Evolutionary conservation across 257 asterid genomes (phyloP), one percentile per base, ranked within the genome.

Genomic region (Agastache rugosa): DNA sequence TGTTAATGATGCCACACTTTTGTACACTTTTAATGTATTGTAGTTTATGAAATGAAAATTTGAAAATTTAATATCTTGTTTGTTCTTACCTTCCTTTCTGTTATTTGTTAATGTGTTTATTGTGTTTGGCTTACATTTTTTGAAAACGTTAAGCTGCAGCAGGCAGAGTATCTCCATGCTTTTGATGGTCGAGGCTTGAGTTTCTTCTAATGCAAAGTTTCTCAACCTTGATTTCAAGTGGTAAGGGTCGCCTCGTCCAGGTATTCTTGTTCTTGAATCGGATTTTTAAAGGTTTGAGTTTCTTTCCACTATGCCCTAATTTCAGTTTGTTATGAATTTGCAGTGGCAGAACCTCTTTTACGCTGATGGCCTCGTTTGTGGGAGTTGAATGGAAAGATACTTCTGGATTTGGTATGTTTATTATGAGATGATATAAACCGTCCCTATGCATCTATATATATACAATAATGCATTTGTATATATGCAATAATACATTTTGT

Each of bases 21-120:
- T 85, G 87, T 82, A 80, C 76, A 82, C 85, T 78, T 75, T 34
- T 74, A 25, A 74, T 73, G 74, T 76, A 73, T 17, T 63, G 63
- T 79, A 74, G 80, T 79, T 68, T 12, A 54, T 69, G 69, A 79
- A 34, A 44, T 75, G 44, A 63, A 69, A 75, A 56, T 45, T 75
- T 55, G 56, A 17, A 35, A 75, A 34, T 39, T 65, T 12, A 11
- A 11, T 35, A 9, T 65, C 74, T 35, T 17, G 73, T 45, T 45
- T 45, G 63, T 31, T 51, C 39, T 42, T 17, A 41, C 53, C 47
- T 22, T 31, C 20, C 20, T 63, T n/a, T 15, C 29, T 44, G 16
- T 9, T 23, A 0, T 53, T 37, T 63, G 11, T 0, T 42, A 4
- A 41, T n/a, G 3, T 48, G 10, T 48, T 48, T 5, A 4, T n/a